A percentile compares a stretch with the other conserved stretches of the same genome.
Conservation (phyloP, 2,329 filamentous ascomycete species). For the Colletotrichum phormii region DNA sequence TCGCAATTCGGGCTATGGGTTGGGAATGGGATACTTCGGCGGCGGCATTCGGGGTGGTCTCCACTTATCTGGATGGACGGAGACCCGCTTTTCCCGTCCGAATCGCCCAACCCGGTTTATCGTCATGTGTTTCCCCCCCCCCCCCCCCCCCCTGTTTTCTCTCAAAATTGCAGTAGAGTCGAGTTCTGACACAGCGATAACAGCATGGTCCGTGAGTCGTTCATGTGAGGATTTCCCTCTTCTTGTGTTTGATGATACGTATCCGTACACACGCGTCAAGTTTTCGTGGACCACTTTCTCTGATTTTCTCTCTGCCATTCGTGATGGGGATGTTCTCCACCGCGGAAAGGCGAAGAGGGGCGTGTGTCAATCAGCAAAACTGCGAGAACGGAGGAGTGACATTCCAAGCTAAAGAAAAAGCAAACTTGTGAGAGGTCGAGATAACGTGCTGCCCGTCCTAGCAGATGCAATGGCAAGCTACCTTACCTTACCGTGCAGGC, state of each 20-base stretch:
- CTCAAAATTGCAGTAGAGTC: not conserved
- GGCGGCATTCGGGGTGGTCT: slow-evolving; percentile 30
- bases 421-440: not conserved
- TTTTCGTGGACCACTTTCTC: not conserved
- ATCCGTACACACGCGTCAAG: not conserved
- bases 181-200: not conserved
- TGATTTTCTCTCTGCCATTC: not conserved
- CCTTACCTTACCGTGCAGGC: too few species aligned
- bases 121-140: not conserved
- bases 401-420: not conserved
- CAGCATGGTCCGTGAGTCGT: slow-evolving; percentile 10
- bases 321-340: not conserved
- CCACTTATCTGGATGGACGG: slow-evolving; percentile 5
- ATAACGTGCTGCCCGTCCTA: not conserved
- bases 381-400: not conserved
- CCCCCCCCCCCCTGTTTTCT: not conserved
- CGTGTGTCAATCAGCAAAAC: not conserved
- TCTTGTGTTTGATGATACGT: not conserved
- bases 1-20: slow-evolving; percentile 26
- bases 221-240: slow-evolving; percentile 1
- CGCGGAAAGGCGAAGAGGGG: not conserved
- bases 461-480: not conserved
- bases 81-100: slow-evolving; percentile 30
- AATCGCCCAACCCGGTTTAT: slow-evolving; percentile 13
- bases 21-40: slow-evolving; percentile 13